phyloP scores from a whole-genome alignment of 1,139 yeast genomes.

The Eremothecium sinecaudum region DNA sequence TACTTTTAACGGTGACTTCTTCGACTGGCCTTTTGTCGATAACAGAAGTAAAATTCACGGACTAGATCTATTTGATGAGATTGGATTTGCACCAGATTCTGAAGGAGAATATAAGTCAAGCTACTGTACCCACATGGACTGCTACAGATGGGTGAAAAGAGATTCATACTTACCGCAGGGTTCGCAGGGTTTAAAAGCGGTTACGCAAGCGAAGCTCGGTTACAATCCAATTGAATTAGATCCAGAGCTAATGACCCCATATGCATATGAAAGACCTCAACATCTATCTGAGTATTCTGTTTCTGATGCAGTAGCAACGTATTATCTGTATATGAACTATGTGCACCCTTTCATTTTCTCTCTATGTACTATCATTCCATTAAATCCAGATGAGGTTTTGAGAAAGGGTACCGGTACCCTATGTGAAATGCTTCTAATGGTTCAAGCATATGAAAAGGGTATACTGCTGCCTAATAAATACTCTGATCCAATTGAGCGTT shows the following conservation, averaged over 20 bases:
- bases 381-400: conserved; percentile 92
- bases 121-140: conserved; percentile 95
- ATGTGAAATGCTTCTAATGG: conserved; percentile 96
- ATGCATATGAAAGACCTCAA: conserved; percentile 91
- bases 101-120: conserved; percentile 92
- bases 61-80: conserved; percentile 81
- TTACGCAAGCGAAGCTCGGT: conserved; percentile 90
- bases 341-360: conserved; percentile 97
- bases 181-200: conserved; percentile 96
- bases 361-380: conserved; percentile 86
- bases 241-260: conserved; percentile 97
- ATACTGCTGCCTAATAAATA: conserved; percentile 90
- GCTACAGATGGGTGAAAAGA: conserved; percentile 97
- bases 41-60: conserved; percentile 77
- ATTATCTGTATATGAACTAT: conserved; percentile 88
- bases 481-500: conserved; percentile 82
- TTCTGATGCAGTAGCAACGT: conserved; percentile 98
- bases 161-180: conserved; percentile 98
- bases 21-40: conserved; percentile 99
- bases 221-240: conserved; percentile 95
- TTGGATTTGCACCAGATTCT: conserved; percentile 82
- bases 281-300: conserved; percentile 91
- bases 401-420: conserved; percentile 98
- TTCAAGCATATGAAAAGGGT: conserved; percentile 74
- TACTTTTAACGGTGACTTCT: conserved; percentile 95